A percentile compares a stretch with the other conserved stretches of the same genome.
phyloP scores from a whole-genome alignment of 768 basidiomycete genomes.

The Auriculariales sp. region DNA sequence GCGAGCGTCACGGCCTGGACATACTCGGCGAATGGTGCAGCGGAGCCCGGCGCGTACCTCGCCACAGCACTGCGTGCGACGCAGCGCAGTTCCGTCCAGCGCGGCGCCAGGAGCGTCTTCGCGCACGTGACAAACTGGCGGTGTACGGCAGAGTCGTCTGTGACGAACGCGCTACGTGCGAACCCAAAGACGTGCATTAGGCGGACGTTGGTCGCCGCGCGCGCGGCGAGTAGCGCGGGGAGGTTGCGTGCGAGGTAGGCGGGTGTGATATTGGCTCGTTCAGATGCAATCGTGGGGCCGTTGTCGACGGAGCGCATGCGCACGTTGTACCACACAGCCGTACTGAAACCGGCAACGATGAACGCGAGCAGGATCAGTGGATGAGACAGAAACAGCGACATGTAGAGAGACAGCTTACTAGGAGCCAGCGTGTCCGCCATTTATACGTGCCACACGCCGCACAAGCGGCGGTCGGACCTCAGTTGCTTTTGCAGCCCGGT shows the following conservation, averaged over 20 bases:
- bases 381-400: no score
- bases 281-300: neutral
- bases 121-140: slow-evolving; percentile 19
- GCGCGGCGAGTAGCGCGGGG: neutral
- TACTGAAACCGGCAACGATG: no score
- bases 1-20: slow-evolving; percentile 25
- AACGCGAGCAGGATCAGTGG: no score
- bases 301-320: no score
- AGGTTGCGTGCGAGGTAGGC: no score
- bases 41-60: neutral
- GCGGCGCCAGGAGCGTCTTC: slow-evolving; percentile 16
- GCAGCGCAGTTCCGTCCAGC: slow-evolving; percentile 22
- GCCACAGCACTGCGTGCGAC: slow-evolving; percentile 18
- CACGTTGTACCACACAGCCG: no score
- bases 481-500: no score
- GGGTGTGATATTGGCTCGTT: neutral
- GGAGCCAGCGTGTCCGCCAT: no score
- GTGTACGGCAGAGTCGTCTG: slow-evolving; percentile 20
- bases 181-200: neutral
- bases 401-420: no score
- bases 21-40: slow-evolving; percentile 20
- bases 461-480: no score
- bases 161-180: slow-evolving; percentile 39
- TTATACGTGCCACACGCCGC: no score
- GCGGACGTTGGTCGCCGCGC: neutral